Evolutionary conservation across 148 eudicot genomes (phyloP).

Genomic region (Vaccinium darrowii): DNA sequence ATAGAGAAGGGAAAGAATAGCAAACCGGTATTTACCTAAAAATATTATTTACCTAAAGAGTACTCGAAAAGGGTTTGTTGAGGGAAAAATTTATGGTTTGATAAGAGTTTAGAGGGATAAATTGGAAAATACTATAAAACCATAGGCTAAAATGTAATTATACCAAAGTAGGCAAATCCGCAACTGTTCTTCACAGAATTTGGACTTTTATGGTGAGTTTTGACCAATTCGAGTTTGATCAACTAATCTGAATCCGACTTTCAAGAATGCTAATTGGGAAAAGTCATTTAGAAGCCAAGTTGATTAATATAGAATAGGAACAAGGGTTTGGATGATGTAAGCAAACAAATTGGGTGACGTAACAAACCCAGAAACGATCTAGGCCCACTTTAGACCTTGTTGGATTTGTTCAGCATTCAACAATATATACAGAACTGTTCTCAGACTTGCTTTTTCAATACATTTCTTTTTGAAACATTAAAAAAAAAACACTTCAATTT

Average conservation of each 20-base stretch:
- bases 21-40: too few species aligned
- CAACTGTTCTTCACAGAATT: neutral
- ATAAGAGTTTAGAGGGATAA: too few species aligned
- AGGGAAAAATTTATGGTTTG: too few species aligned
- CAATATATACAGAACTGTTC: neutral
- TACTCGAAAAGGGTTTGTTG: too few species aligned
- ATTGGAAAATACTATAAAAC: too few species aligned
- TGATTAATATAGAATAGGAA: neutral
- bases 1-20: too few species aligned
- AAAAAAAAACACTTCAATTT: neutral
- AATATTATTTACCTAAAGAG: too few species aligned
- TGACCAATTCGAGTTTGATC: conserved; percentile 3
- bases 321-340: neutral
- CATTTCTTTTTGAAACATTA: neutral
- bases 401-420: neutral
- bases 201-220: neutral
- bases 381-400: neutral
- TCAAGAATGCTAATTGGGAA: neutral
- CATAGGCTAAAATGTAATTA: too few species aligned
- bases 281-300: neutral
- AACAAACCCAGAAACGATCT: neutral
- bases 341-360: neutral
- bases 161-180: too few species aligned
- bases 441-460: neutral
- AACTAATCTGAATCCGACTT: neutral